Base-by-base conservation (phyloP, 768 basidiomycete genomes). In the Phaffia australis region DNA sequence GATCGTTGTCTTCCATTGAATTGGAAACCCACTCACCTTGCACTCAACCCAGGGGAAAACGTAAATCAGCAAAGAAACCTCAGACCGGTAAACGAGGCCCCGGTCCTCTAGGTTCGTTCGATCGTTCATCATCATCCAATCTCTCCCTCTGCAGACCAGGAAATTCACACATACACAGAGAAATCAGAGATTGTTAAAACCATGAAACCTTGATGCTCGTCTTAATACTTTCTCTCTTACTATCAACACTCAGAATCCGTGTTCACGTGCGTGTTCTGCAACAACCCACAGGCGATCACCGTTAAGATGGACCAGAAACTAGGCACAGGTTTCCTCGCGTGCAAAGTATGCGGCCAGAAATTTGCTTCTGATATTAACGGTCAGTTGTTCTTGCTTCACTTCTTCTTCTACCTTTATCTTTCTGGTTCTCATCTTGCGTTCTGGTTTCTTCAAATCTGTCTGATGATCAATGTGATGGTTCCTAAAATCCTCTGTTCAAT, bases 11-110 rank as follows among this genome's bases (percentile, higher is more conserved):
- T n/a, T n/a, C n/a, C n/a, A n/a, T n/a, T n/a, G n/a, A n/a, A n/a
- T n/a, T n/a, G n/a, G n/a, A n/a, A n/a, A n/a, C n/a, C n/a, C n/a
- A n/a, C n/a, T n/a, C n/a, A n/a, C n/a, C n/a, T n/a, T n/a, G n/a
- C n/a, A n/a, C n/a, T n/a, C n/a, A n/a, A n/a, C n/a, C n/a, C n/a
- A 63, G 62, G 62, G 62, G 62, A 30, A 63, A 63, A 49, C 62
- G 62, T 27, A 63, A 63, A 56, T 54, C 50, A 23, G 54, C 62
- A 11, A 55, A 51, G 15, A 63, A 63, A 25, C 62, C 62, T 15
- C 62, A 63, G 30, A 63, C 62, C 2, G 62, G 62, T 18, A 63
- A 63, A 47, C 30, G 52, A 63, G 62, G 62, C 14, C 62, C 62
- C 14, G 48, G 52, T 56, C 62, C 62, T 27, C 62, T 63, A 6